Percentiles rank a stretch among this genome's conserved stretches.
Conservation (phyloP, 768 basidiomycete genomes). For the Pulveroboletus frians region DNA sequence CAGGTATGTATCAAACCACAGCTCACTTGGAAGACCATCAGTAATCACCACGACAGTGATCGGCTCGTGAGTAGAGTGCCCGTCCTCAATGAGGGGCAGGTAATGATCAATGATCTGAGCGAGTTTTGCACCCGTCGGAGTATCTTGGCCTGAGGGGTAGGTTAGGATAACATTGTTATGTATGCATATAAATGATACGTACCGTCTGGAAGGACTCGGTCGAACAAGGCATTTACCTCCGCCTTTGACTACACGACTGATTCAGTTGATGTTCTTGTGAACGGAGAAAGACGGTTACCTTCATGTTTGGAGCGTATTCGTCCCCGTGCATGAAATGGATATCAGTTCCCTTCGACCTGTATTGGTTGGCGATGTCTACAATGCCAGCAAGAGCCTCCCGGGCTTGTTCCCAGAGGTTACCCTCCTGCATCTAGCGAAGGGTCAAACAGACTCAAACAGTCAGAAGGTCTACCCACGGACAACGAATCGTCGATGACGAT, state of each 20-base stretch:
- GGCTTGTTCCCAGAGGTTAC: conserved; percentile 35
- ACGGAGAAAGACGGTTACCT: conserved; percentile 7
- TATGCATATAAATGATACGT: neutral
- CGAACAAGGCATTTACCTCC: conserved; percentile 25
- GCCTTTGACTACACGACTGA: conserved; percentile 13
- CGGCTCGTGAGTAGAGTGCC: conserved; percentile 30
- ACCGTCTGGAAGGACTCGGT: conserved; percentile 22
- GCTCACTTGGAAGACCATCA: conserved; percentile 37
- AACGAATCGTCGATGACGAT: neutral
- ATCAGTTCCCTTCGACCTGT: conserved; percentile 37
- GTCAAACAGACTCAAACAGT: neutral
- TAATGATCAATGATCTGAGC: conserved; percentile 35
- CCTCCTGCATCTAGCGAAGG: conserved; percentile 35
- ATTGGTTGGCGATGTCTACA: conserved; percentile 32
- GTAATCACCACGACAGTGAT: conserved; percentile 36
- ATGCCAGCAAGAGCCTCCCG: conserved; percentile 40
- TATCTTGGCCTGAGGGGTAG: conserved; percentile 26
- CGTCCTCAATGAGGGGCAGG: conserved; percentile 29
- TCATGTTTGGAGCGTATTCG: conserved; percentile 28
- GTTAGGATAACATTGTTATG: neutral
- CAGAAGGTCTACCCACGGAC: neutral
- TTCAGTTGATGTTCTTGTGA: neutral
- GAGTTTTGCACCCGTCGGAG: conserved; percentile 36
- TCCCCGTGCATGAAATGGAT: conserved; percentile 39
- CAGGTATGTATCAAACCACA: neutral